Evolutionary conservation across 306 rosid species (phyloP), one percentile per base, ranked within the genome.

Genomic region (Rosa rugosa): DNA sequence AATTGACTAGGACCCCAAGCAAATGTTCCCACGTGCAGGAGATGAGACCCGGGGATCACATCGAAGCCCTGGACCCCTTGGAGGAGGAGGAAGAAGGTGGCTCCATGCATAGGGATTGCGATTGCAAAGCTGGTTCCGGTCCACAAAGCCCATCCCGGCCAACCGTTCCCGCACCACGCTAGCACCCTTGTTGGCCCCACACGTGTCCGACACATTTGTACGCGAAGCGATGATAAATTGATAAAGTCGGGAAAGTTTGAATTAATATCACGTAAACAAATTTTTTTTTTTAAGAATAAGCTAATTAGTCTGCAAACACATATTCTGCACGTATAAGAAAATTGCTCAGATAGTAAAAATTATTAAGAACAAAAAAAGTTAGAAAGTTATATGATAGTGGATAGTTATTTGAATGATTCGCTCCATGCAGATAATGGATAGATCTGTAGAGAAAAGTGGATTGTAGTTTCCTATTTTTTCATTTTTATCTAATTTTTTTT

Each of bases 71-170:
- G 79, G 85, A 78, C 91, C 81, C 71, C 77, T 14, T 65, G 3
- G 23, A 53, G 18, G n/a, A n/a, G 27, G 66, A 25, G 6, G 16
- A 42, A 4, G 31, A 10, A 75, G 54, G 36, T 11, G 36, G 38
- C 80, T 77, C 78, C 23, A 4, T 25, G 74, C 86, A 74, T 75
- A 18, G 76, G 80, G 80, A 74, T 80, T 73, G 85, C 22, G 78
- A 78, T 75, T 22, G 77, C 57, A 80, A 83, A 80, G 89, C 77
- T 81, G 80, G 27, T 84, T 69, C 36, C 56, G 84, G 84, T 63
- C 88, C 92, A 87, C 90, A 65, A 59, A 79, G 86, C 90, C 92
- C 96, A 89, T 92, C 73, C 90, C 38, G 34, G 83, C 93, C 92
- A 83, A 82, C 90, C 62, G 46, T 71, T 79, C 67, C 72, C 66